These are phyloP conservation scores for Kwoniella sp. DNA, from an alignment of 768 basidiomycete genomes.

Conservation along the genomic window DNA sequence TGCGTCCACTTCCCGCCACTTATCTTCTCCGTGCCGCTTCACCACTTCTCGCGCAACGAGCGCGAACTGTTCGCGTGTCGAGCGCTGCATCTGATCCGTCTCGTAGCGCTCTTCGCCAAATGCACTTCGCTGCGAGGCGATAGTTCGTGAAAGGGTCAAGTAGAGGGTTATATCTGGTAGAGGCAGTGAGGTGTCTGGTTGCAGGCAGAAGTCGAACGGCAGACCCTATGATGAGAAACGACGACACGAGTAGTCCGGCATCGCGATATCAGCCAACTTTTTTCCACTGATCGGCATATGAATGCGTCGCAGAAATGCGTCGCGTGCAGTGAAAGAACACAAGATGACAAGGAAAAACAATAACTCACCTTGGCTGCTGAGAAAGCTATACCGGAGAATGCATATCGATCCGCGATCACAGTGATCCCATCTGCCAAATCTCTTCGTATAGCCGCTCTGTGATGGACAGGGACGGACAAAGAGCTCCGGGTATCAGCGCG, in stretches of 20 bases:
- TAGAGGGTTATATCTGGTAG: conserved; percentile 86
- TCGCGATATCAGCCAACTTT: not conserved
- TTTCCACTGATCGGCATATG: not conserved
- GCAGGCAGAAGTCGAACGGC: conserved; percentile 77
- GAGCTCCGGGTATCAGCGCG: not conserved
- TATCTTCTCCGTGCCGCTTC: conserved; percentile 31
- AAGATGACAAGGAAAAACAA: not conserved
- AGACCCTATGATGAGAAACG: conserved; percentile 58
- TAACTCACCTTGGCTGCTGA: conserved; percentile 59
- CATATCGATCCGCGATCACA: conserved; percentile 89
- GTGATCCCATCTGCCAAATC: conserved; percentile 68
- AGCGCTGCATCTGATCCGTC: conserved; percentile 42
- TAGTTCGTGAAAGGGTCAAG: conserved; percentile 75
- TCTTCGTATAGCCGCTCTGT: conserved; percentile 60
- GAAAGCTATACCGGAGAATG: conserved; percentile 94
- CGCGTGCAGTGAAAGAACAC: not conserved
- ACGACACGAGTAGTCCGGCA: not conserved
- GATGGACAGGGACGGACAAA: not conserved
- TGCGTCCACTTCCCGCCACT: conserved; percentile 45
- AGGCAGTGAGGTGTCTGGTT: conserved; percentile 84
- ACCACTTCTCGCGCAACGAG: conserved; percentile 40
- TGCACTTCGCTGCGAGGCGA: conserved; percentile 70
- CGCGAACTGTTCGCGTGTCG: conserved; percentile 43
- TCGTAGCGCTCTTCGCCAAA: conserved; percentile 90
- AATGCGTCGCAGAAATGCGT: not conserved